phyloP scores from a whole-genome alignment of 768 basidiomycete genomes.

The Mycena galopus region DNA sequence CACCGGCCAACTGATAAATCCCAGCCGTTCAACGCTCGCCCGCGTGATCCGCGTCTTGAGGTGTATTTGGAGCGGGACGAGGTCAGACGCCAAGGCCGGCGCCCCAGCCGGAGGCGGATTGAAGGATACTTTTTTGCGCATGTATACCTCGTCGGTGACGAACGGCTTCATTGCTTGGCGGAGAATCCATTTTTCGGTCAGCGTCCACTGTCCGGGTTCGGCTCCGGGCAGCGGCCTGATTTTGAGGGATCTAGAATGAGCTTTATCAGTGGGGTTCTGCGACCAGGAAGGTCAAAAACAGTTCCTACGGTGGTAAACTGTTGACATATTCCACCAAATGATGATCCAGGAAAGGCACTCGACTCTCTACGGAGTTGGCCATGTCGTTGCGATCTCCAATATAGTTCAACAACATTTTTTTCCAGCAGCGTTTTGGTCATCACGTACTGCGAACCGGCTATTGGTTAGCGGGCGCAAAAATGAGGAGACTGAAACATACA shows the following conservation, averaged over 20 bases:
- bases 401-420: constrained; percentile 1
- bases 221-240: background rate
- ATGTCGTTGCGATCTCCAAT: constrained; percentile 33
- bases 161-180: background rate
- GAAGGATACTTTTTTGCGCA: background rate
- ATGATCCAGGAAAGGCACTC: constrained; percentile 34
- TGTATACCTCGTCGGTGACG: background rate
- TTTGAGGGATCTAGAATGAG: background rate
- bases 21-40: too few species aligned
- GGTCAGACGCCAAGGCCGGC: too few species aligned
- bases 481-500: constrained; percentile 7
- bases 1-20: too few species aligned
- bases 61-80: too few species aligned
- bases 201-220: background rate
- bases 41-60: too few species aligned
- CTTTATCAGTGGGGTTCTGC: too few species aligned
- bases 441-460: constrained; percentile 16
- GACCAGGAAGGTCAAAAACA: too few species aligned
- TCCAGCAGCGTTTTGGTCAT: constrained; percentile 14
- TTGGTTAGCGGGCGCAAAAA: background rate
- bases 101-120: background rate
- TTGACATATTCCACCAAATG: constrained; percentile 33
- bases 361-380: constrained; percentile 31
- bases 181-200: constrained; percentile 35
- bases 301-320: constrained; percentile 24